phyloP scores from a whole-genome alignment of 768 basidiomycete species.

The Terana coerulea region DNA sequence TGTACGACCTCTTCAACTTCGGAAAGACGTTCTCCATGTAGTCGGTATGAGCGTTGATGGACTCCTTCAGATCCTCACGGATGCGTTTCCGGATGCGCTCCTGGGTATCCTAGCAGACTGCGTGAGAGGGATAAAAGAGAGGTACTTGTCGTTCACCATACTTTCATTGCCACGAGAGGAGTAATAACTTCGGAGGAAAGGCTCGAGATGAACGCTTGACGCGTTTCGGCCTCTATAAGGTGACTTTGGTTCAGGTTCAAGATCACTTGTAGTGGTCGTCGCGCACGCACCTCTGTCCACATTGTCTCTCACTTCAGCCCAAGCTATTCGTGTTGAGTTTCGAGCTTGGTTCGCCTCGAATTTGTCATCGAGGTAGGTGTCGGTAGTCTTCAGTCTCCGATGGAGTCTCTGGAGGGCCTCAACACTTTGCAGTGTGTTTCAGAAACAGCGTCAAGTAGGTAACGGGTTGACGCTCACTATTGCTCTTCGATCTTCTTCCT shows the following conservation, averaged over 20 bases:
- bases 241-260: not conserved
- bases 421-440: slow-evolving; percentile 57
- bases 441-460: not conserved
- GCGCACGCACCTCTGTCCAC: slow-evolving; percentile 64
- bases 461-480: slow-evolving; percentile 55
- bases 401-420: slow-evolving; percentile 73
- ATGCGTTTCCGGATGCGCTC: slow-evolving; percentile 89
- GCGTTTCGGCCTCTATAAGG: slow-evolving; percentile 69
- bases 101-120: slow-evolving; percentile 67
- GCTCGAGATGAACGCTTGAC: slow-evolving; percentile 73
- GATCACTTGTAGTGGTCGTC: too few species aligned
- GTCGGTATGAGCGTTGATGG: slow-evolving; percentile 71
- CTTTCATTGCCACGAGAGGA: slow-evolving; percentile 66
- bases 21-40: slow-evolving; percentile 79
- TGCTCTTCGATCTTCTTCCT: slow-evolving; percentile 83
- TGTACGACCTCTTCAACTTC: slow-evolving; percentile 72
- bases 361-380: slow-evolving; percentile 71
- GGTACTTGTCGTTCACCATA: too few species aligned
- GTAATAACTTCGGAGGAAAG: slow-evolving; percentile 71
- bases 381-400: slow-evolving; percentile 64
- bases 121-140: too few species aligned
- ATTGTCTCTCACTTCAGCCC: slow-evolving; percentile 84
- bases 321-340: slow-evolving; percentile 61
- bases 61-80: slow-evolving; percentile 86
- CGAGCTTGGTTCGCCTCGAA: slow-evolving; percentile 41